phyloP scores from a whole-genome alignment of 225 moss, liverwort and hornwort species.

The Pseudisothecium myosuroides region DNA sequence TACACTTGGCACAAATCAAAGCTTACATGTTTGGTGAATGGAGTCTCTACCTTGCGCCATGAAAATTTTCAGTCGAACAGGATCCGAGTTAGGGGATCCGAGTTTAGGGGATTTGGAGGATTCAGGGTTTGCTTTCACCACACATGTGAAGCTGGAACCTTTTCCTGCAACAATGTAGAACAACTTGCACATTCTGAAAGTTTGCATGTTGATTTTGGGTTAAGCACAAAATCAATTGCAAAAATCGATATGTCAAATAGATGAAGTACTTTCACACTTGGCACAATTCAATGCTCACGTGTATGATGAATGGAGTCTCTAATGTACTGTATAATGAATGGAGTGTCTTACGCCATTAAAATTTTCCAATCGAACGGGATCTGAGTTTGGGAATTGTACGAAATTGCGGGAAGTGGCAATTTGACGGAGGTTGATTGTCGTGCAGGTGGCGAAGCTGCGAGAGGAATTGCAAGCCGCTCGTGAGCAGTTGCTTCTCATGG shows the following conservation, averaged over 20 bases:
- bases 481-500: conserved; percentile 21
- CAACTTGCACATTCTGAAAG: not conserved
- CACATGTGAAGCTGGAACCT: not conserved
- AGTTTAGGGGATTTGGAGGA: not conserved
- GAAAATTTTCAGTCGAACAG: not conserved
- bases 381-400: not conserved
- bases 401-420: not conserved
- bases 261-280: not conserved
- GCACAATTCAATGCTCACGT: no score
- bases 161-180: not conserved
- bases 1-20: no score
- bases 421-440: not conserved
- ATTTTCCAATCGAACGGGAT: not conserved
- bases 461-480: conserved; percentile 25
- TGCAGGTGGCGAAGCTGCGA: conserved; percentile 13
- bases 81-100: not conserved
- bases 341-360: not conserved
- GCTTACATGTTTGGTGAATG: not conserved
- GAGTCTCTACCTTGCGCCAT: not conserved
- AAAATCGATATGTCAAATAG: not conserved
- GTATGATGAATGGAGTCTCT: not conserved
- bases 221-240: not conserved
- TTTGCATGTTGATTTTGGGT: not conserved
- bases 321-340: not conserved
- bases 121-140: not conserved